Base-by-base conservation (phyloP, 805 yeast species). In the Wickerhamiella siamensis region DNA sequence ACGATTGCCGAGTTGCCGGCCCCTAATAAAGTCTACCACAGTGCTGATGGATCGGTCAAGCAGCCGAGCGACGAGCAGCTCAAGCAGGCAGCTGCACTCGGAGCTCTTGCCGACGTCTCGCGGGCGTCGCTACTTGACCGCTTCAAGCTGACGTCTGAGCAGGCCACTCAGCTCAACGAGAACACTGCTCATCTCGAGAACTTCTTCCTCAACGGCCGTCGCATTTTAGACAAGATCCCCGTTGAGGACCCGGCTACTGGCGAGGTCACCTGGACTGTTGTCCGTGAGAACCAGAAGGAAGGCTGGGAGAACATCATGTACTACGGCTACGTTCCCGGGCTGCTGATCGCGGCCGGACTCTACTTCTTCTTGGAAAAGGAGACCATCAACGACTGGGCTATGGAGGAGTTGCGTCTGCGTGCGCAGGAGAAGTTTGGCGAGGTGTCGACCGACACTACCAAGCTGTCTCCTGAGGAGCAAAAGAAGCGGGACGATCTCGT, bases 251-350 rank as follows among this genome's bases (percentile, higher is more conserved):
- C 79, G 34, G 66, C 75, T 32, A 77, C 83, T 15, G 94, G 94
- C 31, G 79, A 76, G 53, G 71, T 82, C 53, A 75, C 76, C 54
- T 83, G 91, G 93, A 71, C 75, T 52, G 64, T 82, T 43, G 75
- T 83, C 36, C 70, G 91, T 47, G 84, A 75, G 56, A 73, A 77
- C 41, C 75, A 72, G 53, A 76, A 75, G 56, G 93, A 83, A 64
- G 93, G 93, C 38, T 83, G 94, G 94, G 94, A 83, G 58, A 66
- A 67, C 48, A 67, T 81, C 42, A 75, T 77, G 53, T 82, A 77
- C 63, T 78, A 71, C 60, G 65, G 77, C 42, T 79, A 79, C 50
- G 71, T 83, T 45, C 94, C 94, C 16, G 75, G 77, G 20, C 66
- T 79, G 56, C 64, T 74, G 38, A 65, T 75, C 48, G 62, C 80